Percentiles rank a stretch among this genome's conserved stretches.
These are phyloP conservation scores for Terfezia claveryi DNA, from an alignment of 495 filamentous ascomycete genomes.

Conservation along the genomic window DNA sequence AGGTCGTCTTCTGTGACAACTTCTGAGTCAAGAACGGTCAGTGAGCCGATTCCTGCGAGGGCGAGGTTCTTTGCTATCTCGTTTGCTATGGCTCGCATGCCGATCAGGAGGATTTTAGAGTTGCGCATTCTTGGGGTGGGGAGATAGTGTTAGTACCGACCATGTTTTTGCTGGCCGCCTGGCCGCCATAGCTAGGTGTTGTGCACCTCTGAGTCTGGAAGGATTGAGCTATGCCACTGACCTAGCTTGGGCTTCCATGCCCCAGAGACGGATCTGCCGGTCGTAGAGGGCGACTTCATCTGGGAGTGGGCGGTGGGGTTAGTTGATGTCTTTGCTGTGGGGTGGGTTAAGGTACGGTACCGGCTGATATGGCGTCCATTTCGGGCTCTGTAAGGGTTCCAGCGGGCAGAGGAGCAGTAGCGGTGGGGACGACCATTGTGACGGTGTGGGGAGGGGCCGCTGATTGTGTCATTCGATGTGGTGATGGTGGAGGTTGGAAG, in stretches of 20 bases:
- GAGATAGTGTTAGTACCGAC: background rate
- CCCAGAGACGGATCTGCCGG: constrained; percentile 96
- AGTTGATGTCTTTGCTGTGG: too few species aligned
- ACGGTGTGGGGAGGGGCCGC: too few species aligned
- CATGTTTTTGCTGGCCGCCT: background rate
- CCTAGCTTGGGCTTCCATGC: constrained; percentile 76
- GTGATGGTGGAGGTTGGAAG: background rate
- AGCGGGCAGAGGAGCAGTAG: background rate
- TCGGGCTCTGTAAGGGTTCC: too few species aligned
- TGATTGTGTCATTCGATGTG: background rate
- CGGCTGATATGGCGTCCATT: too few species aligned
- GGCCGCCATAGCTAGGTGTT: background rate
- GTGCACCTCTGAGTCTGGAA: background rate
- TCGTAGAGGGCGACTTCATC: constrained; percentile 97
- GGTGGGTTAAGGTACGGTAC: too few species aligned
- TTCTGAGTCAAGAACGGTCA: constrained; percentile 74
- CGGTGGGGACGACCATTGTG: too few species aligned
- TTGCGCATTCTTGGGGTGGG: constrained; percentile 44
- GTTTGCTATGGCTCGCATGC: constrained; percentile 71
- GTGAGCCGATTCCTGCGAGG: constrained; percentile 72
- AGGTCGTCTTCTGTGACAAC: constrained; percentile 59
- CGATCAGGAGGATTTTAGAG: constrained; percentile 76
- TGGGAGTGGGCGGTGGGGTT: constrained; percentile 16
- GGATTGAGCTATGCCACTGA: constrained; percentile 19
- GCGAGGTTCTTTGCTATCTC: constrained; percentile 97